Percentiles rank a stretch among this genome's conserved stretches.
Evolutionary conservation across 495 filamentous ascomycete genomes (phyloP).

Genomic region (Penicillium maclennaniae): DNA sequence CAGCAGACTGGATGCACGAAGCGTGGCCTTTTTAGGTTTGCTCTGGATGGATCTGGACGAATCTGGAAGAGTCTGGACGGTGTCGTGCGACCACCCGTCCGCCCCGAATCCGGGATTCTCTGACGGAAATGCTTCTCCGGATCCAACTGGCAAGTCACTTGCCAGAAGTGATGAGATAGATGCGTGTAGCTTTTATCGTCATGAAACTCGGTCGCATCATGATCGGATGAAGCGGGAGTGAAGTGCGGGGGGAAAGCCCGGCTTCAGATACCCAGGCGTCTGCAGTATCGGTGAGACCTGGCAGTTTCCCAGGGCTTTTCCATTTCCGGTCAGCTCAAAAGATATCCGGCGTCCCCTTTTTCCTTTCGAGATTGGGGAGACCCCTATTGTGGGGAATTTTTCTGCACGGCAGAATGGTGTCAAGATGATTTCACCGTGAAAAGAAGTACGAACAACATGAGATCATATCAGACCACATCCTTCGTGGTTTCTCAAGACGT

Average conservation of each 20-base stretch:
- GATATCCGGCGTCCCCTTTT: background rate
- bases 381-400: background rate
- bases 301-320: background rate
- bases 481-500: conserved; percentile 19
- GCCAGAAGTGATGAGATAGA: background rate
- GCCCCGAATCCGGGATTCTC: background rate
- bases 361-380: background rate
- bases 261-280: background rate
- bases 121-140: background rate
- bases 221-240: background rate
- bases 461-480: background rate
- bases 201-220: background rate
- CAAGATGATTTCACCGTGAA: background rate
- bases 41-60: background rate
- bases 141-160: background rate
- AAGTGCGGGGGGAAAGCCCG: background rate
- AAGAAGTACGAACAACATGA: background rate
- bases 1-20: background rate
- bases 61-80: background rate
- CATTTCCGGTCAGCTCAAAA: background rate
- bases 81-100: background rate
- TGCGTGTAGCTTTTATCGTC: background rate
- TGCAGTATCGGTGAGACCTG: background rate
- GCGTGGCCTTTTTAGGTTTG: background rate
- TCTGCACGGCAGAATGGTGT: background rate